A percentile compares a stretch with the other conserved stretches of the same genome.
Conservation (phyloP, 345 rosid species). For the Raphanus raphanistrum region DNA sequence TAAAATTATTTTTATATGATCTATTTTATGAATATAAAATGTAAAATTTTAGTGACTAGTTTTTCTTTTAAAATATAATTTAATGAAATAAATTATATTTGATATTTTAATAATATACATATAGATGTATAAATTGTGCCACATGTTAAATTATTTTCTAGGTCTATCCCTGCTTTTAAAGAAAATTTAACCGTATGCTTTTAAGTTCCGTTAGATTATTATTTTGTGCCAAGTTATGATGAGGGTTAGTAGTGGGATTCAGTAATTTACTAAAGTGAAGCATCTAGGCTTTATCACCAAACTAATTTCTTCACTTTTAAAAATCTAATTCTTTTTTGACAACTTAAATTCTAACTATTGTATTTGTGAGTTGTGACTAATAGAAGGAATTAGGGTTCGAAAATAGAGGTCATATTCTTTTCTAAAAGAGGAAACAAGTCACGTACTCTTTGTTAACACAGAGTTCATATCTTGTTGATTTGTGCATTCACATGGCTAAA, state of each 20-base stretch:
- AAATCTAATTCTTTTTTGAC: not conserved
- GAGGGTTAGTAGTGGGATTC: slow-evolving; percentile 34
- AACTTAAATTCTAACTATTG: not conserved
- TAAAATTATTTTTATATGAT: no score
- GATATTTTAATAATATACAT: no score
- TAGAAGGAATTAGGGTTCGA: slow-evolving; percentile 31
- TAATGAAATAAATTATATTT: no score
- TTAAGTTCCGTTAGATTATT: slow-evolving; percentile 27
- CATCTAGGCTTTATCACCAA: slow-evolving; percentile 32
- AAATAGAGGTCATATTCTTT: slow-evolving; percentile 30
- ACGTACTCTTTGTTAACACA: not conserved
- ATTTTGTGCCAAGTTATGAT: slow-evolving; percentile 41
- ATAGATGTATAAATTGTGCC: no score
- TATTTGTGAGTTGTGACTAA: not conserved
- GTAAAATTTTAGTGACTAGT: no score
- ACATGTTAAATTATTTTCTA: no score
- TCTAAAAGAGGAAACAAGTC: slow-evolving; percentile 28
- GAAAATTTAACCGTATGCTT: slow-evolving; percentile 2
- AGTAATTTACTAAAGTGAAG: slow-evolving; percentile 38
- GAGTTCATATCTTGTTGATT: not conserved
- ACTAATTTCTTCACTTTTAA: not conserved
- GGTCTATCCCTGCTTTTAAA: no score
- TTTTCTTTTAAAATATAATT: no score
- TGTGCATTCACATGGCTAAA: not conserved
- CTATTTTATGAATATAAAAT: no score